Evolutionary conservation across 805 yeast species (phyloP), one percentile per base, ranked within the genome.

Genomic region (Henningerozyma blattae): DNA sequence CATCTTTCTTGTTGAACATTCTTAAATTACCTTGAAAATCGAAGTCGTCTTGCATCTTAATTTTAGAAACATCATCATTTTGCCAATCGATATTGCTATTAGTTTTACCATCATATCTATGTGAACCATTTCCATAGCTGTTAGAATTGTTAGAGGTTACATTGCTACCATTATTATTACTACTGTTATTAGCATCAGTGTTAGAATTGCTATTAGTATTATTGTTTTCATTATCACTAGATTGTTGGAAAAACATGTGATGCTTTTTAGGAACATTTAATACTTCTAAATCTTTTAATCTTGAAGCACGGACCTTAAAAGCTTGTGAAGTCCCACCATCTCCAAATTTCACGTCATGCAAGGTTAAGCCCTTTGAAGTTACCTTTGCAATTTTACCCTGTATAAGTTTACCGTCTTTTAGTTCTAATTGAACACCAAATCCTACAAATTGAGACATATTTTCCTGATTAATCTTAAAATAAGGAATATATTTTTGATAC

Each of bases 11-110:
- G 54, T 87, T 91, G 48, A 87, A 87, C 64, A 76, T 74, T 17
- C 77, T 77, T 41, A 87, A 65, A 50, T 81, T 83, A 12, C 83
- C 77, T 35, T 74, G 83, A 56, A 87, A 87, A 54, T 87, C 95
- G 57, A 87, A 87, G 42, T 85, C 95, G 16, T 63, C 67, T 35
- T 65, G 52, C 15, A 56, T 41, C 43, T 72, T 65, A 52, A 72
- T 67, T 38, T 62, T 58, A 36, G 58, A 43, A 22, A 73, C 66
- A 37, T 68, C 72, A 28, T 65, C 72, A 34, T 63, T 67, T 30
- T 50, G 51, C 75, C 76, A 72, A 31, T 63, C 70, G 3, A 62
- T 61, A 10, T 59, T 57, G 15, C 56, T 48, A 10, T 49, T 48
- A 24, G 10, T 24, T 10, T n/a, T n/a, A 18, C 19, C 28, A n/a